Percentiles rank a stretch among this genome's conserved stretches.
phyloP scores from a whole-genome alignment of 768 basidiomycete species.

The Auriscalpium orientale region DNA sequence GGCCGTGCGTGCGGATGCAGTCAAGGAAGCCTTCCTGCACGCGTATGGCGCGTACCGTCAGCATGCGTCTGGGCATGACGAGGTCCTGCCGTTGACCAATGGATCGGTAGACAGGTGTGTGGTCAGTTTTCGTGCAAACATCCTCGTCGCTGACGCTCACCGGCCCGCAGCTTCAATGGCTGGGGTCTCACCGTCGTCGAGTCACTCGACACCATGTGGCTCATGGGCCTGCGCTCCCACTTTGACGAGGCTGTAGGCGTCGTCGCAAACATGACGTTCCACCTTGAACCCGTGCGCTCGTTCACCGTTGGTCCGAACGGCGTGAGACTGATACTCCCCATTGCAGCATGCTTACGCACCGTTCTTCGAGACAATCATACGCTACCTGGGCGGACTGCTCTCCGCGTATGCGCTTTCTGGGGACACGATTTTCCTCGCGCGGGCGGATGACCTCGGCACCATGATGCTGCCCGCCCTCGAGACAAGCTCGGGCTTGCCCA shows the following conservation, averaged over 20 bases:
- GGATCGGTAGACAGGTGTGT: conserved; percentile 43
- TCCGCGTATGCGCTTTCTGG: conserved; percentile 66
- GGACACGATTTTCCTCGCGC: conserved; percentile 51
- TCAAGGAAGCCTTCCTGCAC: conserved; percentile 57
- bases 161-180: conserved; percentile 55
- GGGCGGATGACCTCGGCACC: conserved; percentile 74
- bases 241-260: conserved; percentile 56
- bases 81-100: conserved; percentile 49
- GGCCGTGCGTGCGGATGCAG: conserved; percentile 44
- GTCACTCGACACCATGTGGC: conserved; percentile 76
- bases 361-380: conserved; percentile 82
- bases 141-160: background rate
- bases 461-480: conserved; percentile 67
- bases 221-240: conserved; percentile 72
- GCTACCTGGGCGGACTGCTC: conserved; percentile 80
- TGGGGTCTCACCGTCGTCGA: conserved; percentile 79
- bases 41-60: conserved; percentile 59
- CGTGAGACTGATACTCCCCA: background rate
- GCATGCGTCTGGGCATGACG: conserved; percentile 55
- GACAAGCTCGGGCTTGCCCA: conserved; percentile 62
- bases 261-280: conserved; percentile 43
- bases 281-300: conserved; percentile 30
- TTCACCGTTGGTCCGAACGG: background rate
- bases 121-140: background rate
- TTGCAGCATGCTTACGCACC: conserved; percentile 31